Evolutionary conservation across 345 rosid genomes (phyloP), one percentile per base, ranked within the genome.

Genomic region (Corymbia maculata): DNA sequence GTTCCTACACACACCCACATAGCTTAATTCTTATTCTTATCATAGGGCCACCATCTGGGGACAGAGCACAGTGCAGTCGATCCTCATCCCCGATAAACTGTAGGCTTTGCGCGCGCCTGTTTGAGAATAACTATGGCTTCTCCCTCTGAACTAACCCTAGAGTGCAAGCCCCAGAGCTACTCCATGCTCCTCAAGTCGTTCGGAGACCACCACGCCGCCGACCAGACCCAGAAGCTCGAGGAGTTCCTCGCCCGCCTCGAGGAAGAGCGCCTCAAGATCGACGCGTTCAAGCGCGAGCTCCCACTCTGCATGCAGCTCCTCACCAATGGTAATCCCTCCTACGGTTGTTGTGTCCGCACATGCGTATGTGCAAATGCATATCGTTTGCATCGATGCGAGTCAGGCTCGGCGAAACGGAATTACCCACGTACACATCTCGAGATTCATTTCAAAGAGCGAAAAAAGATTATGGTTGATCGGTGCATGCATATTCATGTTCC

Each of bases 231-330:
- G 59, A 95, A 93, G 93, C 98, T 98, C 13, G 98, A 97, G 93
- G 98, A 98, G 79, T 92, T 95, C 90, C 95, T 98, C 36, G 89
- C 94, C 89, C 94, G 91, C 55, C 99, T 98, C 36, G 99, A 98
- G 86, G 98, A 97, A 87, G 99, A 98, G 89, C 94, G 98, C 55
- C 94, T 95, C 89, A 98, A 98, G 96, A 97, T 98, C 86, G 99
- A 98, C 88, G 99, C 98, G 45, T 96, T 98, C 93, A 98, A 98
- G 91, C 98, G 99, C 15, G 99, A 98, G 91, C 96, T 98, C 44
- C 99, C 99, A 4, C 99, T 98, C 89, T 98, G 99, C 97, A 97
- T 98, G 99, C 99, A 98, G 86, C 99, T 98, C 92, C 99, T 98
- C 92, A 87, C 96, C 88, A 94, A 94, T 88, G 99, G 99, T 96